Evolutionary conservation across 1,284 basidiomycete genomes (phyloP), one percentile per base, ranked within the genome.

Genomic region (Malassezia globosa): DNA sequence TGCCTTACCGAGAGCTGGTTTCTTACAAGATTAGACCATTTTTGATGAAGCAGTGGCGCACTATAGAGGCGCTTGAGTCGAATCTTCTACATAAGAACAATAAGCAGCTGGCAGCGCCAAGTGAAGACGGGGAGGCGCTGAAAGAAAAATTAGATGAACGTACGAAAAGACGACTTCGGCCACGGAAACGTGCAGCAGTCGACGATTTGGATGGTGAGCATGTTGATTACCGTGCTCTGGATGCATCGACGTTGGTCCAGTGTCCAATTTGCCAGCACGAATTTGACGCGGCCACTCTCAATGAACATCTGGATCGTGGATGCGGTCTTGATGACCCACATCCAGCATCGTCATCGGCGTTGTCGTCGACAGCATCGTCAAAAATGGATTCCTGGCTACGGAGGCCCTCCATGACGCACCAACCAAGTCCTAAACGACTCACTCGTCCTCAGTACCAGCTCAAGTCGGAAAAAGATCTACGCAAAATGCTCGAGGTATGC

Each of bases 261-360:
- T 68, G 66, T 40, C 66, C 66, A 2, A 64, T 68, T 34, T 69
- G 66, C 41, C 35, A 46, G 21, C 56, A 58, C 26, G 48, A 39
- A 2, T 65, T 65, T 26, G 63, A 64, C 14, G 45, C 60, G 13
- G 51, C 48, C 2, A 58, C 61, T 1, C 52, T 69, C 5, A 61
- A 69, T 52, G 49, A 51, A 13, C 66, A 69, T 42, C 54, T 69
- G 19, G 66, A 69, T 39, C 46, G 42, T 2, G 61, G 58, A n/a
- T 59, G 53, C 42, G 58, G 58, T 1, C 46, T 55, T 18, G 59
- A 61, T 8, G 27, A 53, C 2, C 40, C 53, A 4, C 40, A 52
- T 22, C 46, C 63, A 3, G 39, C 60, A 7, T 22, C 36, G 4
- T 11, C 16, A 5, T 4, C 24, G 13, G n/a, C 39, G n/a, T n/a